Conservation (phyloP, 352 stramenopile genomes). For the Phytopythium helicoides region DNA sequence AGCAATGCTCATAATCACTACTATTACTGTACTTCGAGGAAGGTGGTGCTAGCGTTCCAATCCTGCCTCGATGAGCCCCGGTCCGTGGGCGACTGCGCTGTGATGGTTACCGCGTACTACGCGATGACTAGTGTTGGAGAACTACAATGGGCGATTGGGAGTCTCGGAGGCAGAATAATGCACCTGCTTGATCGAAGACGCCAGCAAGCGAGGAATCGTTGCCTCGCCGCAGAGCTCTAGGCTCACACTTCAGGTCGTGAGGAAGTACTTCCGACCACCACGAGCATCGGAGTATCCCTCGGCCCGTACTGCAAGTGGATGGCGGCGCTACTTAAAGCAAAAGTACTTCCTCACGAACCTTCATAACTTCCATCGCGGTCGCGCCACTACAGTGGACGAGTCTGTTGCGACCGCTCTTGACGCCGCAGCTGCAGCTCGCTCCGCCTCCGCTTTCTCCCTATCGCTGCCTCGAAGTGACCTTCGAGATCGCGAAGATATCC, state of each 20-base stretch:
- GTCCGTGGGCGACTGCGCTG: no score
- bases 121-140: no score
- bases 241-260: conserved; percentile 6
- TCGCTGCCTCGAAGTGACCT: conserved; percentile 4
- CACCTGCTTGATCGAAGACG: no score
- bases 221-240: no score
- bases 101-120: no score
- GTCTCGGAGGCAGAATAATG: no score
- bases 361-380: conserved; percentile 39
- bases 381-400: conserved; percentile 5
- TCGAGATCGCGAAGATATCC: conserved; percentile 5
- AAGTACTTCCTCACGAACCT: conserved; percentile 30
- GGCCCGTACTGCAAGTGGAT: neutral
- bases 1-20: no score
- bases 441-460: conserved; percentile 9
- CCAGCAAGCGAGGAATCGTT: no score
- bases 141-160: no score
- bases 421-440: neutral
- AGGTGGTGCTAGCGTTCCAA: no score
- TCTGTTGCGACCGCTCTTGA: conserved; percentile 7
- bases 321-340: conserved; percentile 18
- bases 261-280: conserved; percentile 13
- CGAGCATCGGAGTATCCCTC: neutral
- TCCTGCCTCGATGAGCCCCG: no score
- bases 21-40: no score